Evolutionary conservation across 2,329 filamentous ascomycete genomes (phyloP), one percentile per base, ranked within the genome.

Genomic region (Trichoderma sp.): DNA sequence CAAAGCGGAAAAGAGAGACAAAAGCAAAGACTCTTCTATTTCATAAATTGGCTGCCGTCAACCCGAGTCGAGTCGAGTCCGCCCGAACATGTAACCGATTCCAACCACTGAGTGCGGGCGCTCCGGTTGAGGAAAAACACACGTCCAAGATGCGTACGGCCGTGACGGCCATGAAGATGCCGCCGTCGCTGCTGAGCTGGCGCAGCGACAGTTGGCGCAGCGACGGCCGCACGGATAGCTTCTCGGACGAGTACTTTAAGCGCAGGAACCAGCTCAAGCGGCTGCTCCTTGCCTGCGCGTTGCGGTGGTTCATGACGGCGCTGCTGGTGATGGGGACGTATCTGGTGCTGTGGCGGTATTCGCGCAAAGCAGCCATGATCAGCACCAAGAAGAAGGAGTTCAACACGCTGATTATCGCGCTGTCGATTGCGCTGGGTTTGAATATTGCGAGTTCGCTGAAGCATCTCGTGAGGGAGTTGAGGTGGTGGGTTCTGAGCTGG

Each of bases 401-500:
- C 71, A 84, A 84, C 66, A 75, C 80, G 0, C 70, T 83, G n/a
- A 80, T 83, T 24, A 82, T 82, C 0, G 82, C 78, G 0, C 74
- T 84, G 5, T 80, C 80, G 58, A 83, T 84, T 37, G 72, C 75
- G 0, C 73, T 84, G 21, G 80, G 81, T 67, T 71, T 84, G 59
- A 80, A 81, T 59, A 79, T 83, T 52, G 78, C 80, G 2, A 81
- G 77, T 70, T 78, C 79, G 7, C 76, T 85, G 26, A 83, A 83
- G 68, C 78, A 77, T 32, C 81, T 83, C 77, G 79, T 81, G 4
- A 73, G 77, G 16, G 81, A 83, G 69, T 74, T 83, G 70, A 76
- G 83, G n/a, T 84, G 83, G 81, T 82, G 81, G 75, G 78, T 84
- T 32, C 72, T 85, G 52, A 79, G 77, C 68, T 73, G 75, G 10